phyloP scores from a whole-genome alignment of 1,284 basidiomycete species.

The Vanrija sp. region DNA sequence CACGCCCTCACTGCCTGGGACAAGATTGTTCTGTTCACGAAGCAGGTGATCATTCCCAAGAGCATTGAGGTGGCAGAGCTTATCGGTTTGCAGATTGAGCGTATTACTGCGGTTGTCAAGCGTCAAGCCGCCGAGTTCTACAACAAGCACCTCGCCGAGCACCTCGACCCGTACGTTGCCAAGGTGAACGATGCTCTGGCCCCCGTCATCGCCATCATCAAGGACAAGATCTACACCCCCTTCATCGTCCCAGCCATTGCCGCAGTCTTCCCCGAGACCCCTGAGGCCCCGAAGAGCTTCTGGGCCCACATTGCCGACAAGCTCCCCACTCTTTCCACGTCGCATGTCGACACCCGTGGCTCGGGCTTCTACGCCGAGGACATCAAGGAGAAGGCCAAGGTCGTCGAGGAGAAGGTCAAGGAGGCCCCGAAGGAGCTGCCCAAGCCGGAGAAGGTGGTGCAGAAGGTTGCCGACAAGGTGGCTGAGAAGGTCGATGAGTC shows the following conservation, averaged over 20 bases:
- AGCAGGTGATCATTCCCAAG: conserved; percentile 17
- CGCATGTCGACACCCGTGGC: neutral
- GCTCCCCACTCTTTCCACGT: conserved; percentile 14
- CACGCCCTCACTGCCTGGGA: conserved; percentile 28
- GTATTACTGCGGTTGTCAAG: conserved; percentile 19
- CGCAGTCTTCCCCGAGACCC: conserved; percentile 26
- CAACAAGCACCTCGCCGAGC: conserved; percentile 29
- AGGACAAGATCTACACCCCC: conserved; percentile 27
- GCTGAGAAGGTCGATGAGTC: conserved; percentile 13
- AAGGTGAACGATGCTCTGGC: conserved; percentile 12
- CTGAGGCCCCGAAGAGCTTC: conserved; percentile 30
- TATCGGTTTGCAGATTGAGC: conserved; percentile 2
- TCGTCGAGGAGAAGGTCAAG: conserved; percentile 4
- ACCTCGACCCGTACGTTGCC: conserved; percentile 30
- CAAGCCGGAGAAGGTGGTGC: conserved; percentile 12
- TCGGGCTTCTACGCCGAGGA: neutral
- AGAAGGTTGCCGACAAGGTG: neutral
- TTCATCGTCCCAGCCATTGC: conserved; percentile 35
- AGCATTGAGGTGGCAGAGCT: conserved; percentile 12
- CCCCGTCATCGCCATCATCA: conserved; percentile 16
- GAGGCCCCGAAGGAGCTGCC: conserved; percentile 1
- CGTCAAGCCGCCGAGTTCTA: conserved; percentile 23
- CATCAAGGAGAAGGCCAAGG: neutral
- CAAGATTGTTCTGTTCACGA: conserved; percentile 20
- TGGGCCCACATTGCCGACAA: conserved; percentile 39